Evolutionary conservation across 75 land plant species (phyloP).

Genomic region (Picea sitchensis): DNA sequence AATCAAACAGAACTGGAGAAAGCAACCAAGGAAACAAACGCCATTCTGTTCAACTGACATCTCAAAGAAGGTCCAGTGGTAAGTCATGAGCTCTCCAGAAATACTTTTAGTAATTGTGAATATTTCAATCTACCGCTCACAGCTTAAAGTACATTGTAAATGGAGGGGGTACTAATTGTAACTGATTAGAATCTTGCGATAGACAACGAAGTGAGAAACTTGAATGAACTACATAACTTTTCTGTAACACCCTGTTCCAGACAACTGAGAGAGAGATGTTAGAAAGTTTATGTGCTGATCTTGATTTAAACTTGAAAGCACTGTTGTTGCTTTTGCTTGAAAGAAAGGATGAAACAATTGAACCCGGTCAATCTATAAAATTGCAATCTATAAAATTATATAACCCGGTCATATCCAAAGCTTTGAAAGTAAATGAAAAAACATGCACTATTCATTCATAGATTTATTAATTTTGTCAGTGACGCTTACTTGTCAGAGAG

Average conservation of each 20-base stretch:
- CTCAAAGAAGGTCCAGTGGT: conserved; percentile 27
- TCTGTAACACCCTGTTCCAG: background rate
- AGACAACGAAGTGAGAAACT: background rate
- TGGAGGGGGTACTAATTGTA: conserved; percentile 14
- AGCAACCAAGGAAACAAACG: too few relatives aligned
- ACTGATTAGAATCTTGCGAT: background rate
- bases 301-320: background rate
- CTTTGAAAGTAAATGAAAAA: background rate
- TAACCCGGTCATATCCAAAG: background rate
- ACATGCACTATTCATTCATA: background rate
- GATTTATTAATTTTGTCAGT: conserved; percentile 1
- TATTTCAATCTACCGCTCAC: too few relatives aligned
- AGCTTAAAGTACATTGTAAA: too few relatives aligned
- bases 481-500: conserved; percentile 14
- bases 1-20: background rate
- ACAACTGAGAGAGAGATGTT: background rate
- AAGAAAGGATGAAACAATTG: background rate
- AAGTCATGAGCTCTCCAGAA: background rate
- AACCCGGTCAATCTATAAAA: too few relatives aligned
- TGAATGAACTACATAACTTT: background rate
- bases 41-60: conserved; percentile 19
- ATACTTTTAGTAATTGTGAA: too few relatives aligned
- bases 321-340: background rate
- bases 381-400: background rate
- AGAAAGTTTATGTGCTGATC: background rate